Percentiles rank a stretch among this genome's conserved stretches.
Conservation (phyloP, 106 monocot genomes). For the Gastrodia elata region DNA sequence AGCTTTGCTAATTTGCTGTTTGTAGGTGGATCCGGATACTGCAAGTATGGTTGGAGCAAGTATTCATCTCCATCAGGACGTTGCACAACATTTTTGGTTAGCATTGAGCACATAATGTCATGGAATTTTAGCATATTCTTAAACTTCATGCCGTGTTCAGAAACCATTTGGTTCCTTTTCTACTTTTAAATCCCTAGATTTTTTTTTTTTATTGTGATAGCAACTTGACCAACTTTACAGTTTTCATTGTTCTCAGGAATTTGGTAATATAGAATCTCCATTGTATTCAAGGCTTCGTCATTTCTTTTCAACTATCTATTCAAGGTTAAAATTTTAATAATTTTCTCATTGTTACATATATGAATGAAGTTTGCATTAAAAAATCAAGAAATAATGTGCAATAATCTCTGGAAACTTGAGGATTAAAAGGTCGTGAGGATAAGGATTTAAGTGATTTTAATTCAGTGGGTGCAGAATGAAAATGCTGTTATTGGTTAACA, state of each 20-base stretch:
- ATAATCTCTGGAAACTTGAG: neutral
- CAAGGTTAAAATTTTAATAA: conserved; percentile 31
- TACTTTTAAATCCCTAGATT: neutral
- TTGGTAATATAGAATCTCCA: conserved; percentile 93
- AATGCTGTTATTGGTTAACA: neutral
- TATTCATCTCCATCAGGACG: conserved; percentile 83
- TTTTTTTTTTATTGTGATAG: neutral
- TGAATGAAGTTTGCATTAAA: neutral
- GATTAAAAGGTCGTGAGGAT: neutral
- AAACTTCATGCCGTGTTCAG: neutral
- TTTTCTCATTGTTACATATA: neutral
- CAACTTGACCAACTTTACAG: neutral
- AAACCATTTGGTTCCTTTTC: neutral
- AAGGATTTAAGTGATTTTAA: neutral
- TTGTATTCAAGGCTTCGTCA: conserved; percentile 73
- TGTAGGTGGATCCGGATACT: conserved; percentile 96
- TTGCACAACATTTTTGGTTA: conserved; percentile 89
- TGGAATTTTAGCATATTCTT: neutral
- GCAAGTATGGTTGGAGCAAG: conserved; percentile 99
- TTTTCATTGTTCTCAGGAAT: conserved; percentile 47
- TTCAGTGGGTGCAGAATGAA: neutral
- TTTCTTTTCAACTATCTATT: conserved; percentile 87
- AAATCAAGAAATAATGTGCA: neutral
- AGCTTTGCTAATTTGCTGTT: neutral
- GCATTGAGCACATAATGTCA: conserved; percentile 1